A percentile compares a stretch with the other conserved stretches of the same genome.
Conservation (phyloP, 75 land plant genomes). For the Gnetum montanum region DNA sequence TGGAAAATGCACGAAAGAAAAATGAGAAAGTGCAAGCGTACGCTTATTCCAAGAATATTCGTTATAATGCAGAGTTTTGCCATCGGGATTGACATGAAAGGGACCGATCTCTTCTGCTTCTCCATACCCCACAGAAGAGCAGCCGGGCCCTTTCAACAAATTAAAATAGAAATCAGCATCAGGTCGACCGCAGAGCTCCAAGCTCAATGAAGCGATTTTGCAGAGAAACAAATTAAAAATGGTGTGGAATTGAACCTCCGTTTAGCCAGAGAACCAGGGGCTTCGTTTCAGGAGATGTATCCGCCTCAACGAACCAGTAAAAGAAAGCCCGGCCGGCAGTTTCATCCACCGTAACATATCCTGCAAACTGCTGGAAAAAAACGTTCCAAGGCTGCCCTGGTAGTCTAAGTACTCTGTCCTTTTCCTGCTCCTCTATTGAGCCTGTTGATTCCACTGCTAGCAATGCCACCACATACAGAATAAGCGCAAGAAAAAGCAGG, state of each 20-base stretch:
- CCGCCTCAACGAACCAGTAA: slow-evolving; percentile 22
- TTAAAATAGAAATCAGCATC: neutral
- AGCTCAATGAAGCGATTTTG: neutral
- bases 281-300: no score
- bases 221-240: slow-evolving; percentile 1
- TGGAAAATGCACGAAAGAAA: neutral
- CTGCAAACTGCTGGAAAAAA: slow-evolving; percentile 35
- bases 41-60: slow-evolving; percentile 20
- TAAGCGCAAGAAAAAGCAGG: no score
- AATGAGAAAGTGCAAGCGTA: no score
- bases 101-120: slow-evolving; percentile 76
- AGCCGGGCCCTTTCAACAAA: slow-evolving; percentile 47
- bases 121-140: slow-evolving; percentile 63
- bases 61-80: slow-evolving; percentile 43
- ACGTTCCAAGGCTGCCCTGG: slow-evolving; percentile 46
- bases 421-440: slow-evolving; percentile 4
- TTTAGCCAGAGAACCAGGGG: no score
- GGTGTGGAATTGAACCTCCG: slow-evolving; percentile 1
- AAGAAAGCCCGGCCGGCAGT: slow-evolving; percentile 32
- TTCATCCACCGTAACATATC: slow-evolving; percentile 33
- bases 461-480: no score
- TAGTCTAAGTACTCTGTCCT: slow-evolving; percentile 8
- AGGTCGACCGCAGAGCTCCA: neutral
- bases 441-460: no score
- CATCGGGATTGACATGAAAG: slow-evolving; percentile 55